A percentile compares a stretch with the other conserved stretches of the same genome.
Conservation (phyloP, 2,329 filamentous ascomycete genomes). For the Diplodia mutila region DNA sequence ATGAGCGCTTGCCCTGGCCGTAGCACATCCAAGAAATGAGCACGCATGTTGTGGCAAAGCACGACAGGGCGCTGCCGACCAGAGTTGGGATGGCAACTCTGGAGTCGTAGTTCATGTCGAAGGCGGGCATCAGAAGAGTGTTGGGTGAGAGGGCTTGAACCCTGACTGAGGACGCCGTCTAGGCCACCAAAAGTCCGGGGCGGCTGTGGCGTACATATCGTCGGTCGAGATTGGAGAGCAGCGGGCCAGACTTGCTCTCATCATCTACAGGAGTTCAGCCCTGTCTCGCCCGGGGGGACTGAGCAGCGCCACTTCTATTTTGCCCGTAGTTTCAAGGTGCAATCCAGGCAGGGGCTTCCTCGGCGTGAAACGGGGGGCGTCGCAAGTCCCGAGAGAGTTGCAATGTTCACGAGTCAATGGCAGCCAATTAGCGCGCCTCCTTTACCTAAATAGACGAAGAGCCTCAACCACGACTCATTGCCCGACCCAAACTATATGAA, state of each 20-base stretch:
- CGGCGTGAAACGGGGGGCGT: conserved; percentile 21
- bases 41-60: conserved; percentile 29
- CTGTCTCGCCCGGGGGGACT: conserved; percentile 6
- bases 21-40: conserved; percentile 32
- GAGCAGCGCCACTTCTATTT: conserved; percentile 12
- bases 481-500: background rate
- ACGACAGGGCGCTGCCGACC: conserved; percentile 33
- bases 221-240: background rate
- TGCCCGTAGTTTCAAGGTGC: conserved; percentile 20
- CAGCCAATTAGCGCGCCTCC: conserved; percentile 14
- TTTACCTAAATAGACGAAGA: conserved; percentile 17
- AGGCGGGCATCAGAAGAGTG: background rate
- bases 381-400: conserved; percentile 4
- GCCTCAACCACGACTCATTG: conserved; percentile 19
- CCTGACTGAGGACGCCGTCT: background rate
- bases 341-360: conserved; percentile 6
- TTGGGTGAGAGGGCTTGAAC: background rate
- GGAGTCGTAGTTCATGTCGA: conserved; percentile 3
- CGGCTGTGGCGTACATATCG: conserved; percentile 18
- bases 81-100: conserved; percentile 30
- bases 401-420: conserved; percentile 22
- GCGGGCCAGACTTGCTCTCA: background rate
- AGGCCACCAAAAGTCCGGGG: background rate
- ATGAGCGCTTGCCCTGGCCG: conserved; percentile 31
- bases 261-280: conserved; percentile 7